Evolutionary conservation across 495 filamentous ascomycete species (phyloP), one percentile per base, ranked within the genome.

Genomic region (Margaritispora aquatica): DNA sequence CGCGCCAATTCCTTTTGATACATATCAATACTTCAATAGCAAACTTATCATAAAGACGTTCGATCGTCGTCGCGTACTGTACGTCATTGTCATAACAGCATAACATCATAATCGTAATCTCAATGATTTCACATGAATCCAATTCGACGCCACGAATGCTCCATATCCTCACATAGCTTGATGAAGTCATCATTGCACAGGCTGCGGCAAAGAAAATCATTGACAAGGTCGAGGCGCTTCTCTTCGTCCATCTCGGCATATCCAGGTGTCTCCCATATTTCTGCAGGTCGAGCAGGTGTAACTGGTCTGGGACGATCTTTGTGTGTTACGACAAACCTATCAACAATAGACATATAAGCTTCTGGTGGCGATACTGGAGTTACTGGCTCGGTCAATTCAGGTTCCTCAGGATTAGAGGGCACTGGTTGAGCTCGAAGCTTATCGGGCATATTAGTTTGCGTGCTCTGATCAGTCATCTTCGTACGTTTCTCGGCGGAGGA

Each of bases 121-220:
- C 15, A n/a, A n/a, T n/a, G 10, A 44, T 17, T 17, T 44, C 15
- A 44, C 38, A 44, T 7, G 17, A 44, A 44, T 15, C 73, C 69
- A 41, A 77, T 73, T 47, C 75, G 62, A 61, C 63, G 54, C 76
- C 76, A 79, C 31, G 69, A 68, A 44, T 62, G 64, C 48, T 69
- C 68, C 17, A 73, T 65, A 64, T 76, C 75, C 52, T 76, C 63
- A 47, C 70, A 74, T 29, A 80, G 59, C 51, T 63, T 70, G 17
- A 72, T 21, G 55, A 80, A 80, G 23, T 70, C 65, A 10, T 64
- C 57, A 60, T 76, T 69, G n/a, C 74, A 66, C 9, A 76, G 59
- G 38, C 72, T 67, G 11, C 75, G 57, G 51, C 69, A 67, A 26
- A 80, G 69, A 64, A 75, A 75, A 27, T 71, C 62, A 29, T 76